phyloP scores from a whole-genome alignment of 2,329 filamentous ascomycete genomes.

The Septoria petroselini region DNA sequence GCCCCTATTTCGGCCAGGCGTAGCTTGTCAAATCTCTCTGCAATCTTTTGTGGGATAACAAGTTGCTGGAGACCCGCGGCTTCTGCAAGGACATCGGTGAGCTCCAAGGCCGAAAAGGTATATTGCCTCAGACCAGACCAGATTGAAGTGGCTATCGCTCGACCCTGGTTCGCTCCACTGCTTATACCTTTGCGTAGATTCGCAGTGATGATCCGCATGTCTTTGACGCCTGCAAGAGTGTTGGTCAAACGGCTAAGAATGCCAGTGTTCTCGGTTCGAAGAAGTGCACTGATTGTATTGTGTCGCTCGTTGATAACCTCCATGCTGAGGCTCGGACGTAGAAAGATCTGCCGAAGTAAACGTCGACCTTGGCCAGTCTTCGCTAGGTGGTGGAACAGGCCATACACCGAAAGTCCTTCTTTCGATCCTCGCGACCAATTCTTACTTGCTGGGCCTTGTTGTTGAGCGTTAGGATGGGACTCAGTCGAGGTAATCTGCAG shows the following conservation, averaged over 20 bases:
- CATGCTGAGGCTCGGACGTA: conserved; percentile 71
- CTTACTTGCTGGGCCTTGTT: conserved; percentile 63
- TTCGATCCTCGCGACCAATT: conserved; percentile 60
- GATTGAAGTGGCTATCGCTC: conserved; percentile 54
- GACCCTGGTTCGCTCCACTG: conserved; percentile 52
- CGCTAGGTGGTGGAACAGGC: conserved; percentile 71
- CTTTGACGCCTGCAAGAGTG: conserved; percentile 68
- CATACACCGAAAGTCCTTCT: conserved; percentile 80
- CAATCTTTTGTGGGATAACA: conserved; percentile 56
- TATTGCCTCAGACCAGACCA: conserved; percentile 77
- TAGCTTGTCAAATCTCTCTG: conserved; percentile 57
- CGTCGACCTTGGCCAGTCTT: conserved; percentile 75
- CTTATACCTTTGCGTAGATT: conserved; percentile 77
- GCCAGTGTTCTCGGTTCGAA: conserved; percentile 64
- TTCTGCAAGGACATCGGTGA: conserved; percentile 62
- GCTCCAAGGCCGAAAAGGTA: conserved; percentile 64
- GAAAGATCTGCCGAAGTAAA: conserved; percentile 72
- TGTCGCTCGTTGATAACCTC: conserved; percentile 69
- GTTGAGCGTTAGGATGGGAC: conserved; percentile 75
- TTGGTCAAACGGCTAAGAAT: conserved; percentile 56
- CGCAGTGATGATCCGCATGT: conserved; percentile 66
- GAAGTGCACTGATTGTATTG: conserved; percentile 63
- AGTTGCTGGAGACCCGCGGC: conserved; percentile 55
- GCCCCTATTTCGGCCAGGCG: conserved; percentile 65
- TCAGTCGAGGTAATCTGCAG: conserved; percentile 84